Evolutionary conservation across 2,329 filamentous ascomycete species (phyloP), one percentile per base, ranked within the genome.

Genomic region (Colletotrichum caudatum): DNA sequence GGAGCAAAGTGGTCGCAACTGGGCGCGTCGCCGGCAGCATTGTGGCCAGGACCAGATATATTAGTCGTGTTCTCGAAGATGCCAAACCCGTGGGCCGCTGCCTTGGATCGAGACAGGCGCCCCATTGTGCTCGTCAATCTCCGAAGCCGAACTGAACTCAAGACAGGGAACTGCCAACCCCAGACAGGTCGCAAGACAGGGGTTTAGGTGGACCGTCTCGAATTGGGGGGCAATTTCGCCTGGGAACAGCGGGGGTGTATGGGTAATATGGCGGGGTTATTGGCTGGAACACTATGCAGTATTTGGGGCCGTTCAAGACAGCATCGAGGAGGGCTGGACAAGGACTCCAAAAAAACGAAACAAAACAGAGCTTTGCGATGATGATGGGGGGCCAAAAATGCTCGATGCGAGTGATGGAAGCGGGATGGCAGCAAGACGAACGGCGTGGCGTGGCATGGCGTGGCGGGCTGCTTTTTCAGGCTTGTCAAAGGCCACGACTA

Each of bases 161-260:
- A 61, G 53, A 48, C 69, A 71, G 58, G 64, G 64, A 51, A 58
- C 51, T 39, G 44, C 53, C 58, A 39, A 63, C 58, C 69, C 57
- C 69, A 68, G 53, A 68, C 58, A 39, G 33, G 63, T 63, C 54
- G 58, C 46, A 39, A 23, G 53, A 44, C 69, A 68, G 57, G 53
- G 64, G 64, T 29, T 23, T 29, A 29, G 41, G 46, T 63, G 53
- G 64, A 44, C 35, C 57, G 41, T 68, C 33, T 71, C 51, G 53
- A 68, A 69, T 59, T 54, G 50, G 44, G 18, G 54, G 46, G 20
- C 64, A 71, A 71, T 71, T 68, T 68, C 69, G 64, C 64, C 68
- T 68, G 64, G 44, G 51, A 63, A 62, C 44, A 71, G 64, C 69
- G 37, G 58, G 69, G 69, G 64, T 59, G n/a, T 29, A 26, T 29